Base-by-base conservation (phyloP, 371 early-diverging fungal genomes). In the Saksenaea oblongispora region DNA sequence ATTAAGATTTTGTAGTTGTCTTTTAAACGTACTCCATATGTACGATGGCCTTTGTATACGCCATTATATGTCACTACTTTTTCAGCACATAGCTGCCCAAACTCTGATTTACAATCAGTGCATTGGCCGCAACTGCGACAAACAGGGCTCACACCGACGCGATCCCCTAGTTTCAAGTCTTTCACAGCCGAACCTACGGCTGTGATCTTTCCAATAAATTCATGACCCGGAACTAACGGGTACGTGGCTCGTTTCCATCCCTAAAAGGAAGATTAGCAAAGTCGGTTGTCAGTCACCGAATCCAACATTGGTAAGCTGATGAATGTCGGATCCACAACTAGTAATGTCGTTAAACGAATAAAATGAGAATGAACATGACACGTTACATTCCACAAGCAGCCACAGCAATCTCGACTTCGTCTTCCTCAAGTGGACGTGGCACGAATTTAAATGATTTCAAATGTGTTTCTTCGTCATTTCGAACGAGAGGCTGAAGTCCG, bases 191-290 rank as follows among this genome's bases (percentile, higher is more conserved):
- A 63, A 15, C 91, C 91, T 17, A 75, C 70, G 5, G 80, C 78
- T n/a, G 84, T 78, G 9, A 91, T 78, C 42, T 67, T 75, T 34
- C 91, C 91, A 61, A 92, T 75, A 31, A 91, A 85, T 71, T 91
- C 91, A 69, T 93, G 93, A n/a, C 93, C 93, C 34, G 85, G 84
- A 56, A 92, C 83, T 18, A 86, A 75, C 1, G 92, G 92, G 56
- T 61, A 79, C 1, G 35, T 69, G 11, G 79, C 74, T 28, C 79
- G 61, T 36, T 72, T 68, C 79, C 79, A 79, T 14, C 79, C 79
- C 79, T 79, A 65, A 31, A 17, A 56, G 37, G 31, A 24, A 83
- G 65, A 83, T 64, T 8, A 57, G 36, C 7, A 31, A 31, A 31
- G 31, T 31, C 7, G 31, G 31, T 31, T 31, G 31, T 31, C 31